phyloP scores from a whole-genome alignment of 106 monocot species.

The Chionographis japonica region DNA sequence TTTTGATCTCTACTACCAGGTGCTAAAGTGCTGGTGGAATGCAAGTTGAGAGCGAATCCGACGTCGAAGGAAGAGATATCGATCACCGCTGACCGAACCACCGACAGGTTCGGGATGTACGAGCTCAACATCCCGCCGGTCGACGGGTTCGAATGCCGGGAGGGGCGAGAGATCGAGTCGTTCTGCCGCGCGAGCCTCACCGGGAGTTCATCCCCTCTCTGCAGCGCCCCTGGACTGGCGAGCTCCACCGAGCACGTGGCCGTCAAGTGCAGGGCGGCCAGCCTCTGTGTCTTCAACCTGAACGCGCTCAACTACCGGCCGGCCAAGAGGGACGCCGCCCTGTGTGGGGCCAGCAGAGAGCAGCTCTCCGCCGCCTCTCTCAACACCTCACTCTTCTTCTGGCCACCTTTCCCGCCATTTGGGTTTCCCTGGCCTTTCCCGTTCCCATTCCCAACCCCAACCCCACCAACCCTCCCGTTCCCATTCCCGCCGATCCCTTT shows the following conservation, averaged over 20 bases:
- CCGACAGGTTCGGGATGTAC: constrained; percentile 68
- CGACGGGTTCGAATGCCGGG: constrained; percentile 67
- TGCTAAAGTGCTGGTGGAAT: constrained; percentile 62
- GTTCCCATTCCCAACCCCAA: constrained; percentile 16
- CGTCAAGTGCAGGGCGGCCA: constrained; percentile 21
- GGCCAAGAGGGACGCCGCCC: constrained; percentile 26
- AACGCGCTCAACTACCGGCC: constrained; percentile 83
- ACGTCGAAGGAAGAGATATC: constrained; percentile 41
- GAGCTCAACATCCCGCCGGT: constrained; percentile 70
- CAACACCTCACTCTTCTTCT: constrained; percentile 74
- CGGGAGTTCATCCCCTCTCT: constrained; percentile 51
- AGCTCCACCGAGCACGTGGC: constrained; percentile 63
- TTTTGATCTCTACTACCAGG: constrained; percentile 28
- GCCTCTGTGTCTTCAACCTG: constrained; percentile 62
- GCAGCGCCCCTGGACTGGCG: constrained; percentile 55
- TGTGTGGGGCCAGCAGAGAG: constrained; percentile 13
- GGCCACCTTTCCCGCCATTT: constrained; percentile 69
- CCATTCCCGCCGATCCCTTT: constrained; percentile 15
- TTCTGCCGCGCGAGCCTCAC: constrained; percentile 61
- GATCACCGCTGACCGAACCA: constrained; percentile 51
- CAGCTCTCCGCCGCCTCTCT: not conserved
- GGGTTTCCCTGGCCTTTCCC: constrained; percentile 44
- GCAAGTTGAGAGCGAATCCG: constrained; percentile 52
- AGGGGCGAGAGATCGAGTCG: constrained; percentile 47
- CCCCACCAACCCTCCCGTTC: constrained; percentile 24